Base-by-base conservation (phyloP, 495 filamentous ascomycete species). In the Apodospora peruviana region DNA sequence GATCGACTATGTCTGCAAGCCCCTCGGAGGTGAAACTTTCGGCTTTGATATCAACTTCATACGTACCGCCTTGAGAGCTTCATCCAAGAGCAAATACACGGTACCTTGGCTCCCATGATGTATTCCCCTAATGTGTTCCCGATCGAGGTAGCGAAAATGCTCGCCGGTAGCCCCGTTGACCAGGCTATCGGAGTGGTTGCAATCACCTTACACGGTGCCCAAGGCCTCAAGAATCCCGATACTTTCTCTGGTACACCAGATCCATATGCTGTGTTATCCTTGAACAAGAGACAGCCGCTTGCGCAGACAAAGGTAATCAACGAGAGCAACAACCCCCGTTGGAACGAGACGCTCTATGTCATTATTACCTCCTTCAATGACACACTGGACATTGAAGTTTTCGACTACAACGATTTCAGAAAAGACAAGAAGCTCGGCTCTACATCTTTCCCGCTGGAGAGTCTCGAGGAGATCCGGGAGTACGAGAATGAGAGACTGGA, bases 11-110 rank as follows among this genome's bases (percentile, higher is more conserved):
- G 90, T 89, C 43, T 94, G 93, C 75, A 99, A 99, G 67, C 93
- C 93, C 9, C 81, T 99, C 39, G 93, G 94, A 52, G 94, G 94
- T 51, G 94, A 97, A 35, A 87, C 77, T 8, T 86, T 99, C 48
- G 93, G 93, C 42, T 95, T 99, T 64, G 93, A 99, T 64, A 96
- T 99, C 72, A 95, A 95, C 68, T 96, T 97, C 71, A 91, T 99
- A 52, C 93, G 94, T 21, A 91, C n/a, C n/a, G 91, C 44, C 74
- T 99, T 19, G 88, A 95, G 66, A 77, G 61, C 51, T 97, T 97
- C 69, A 97, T 99, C 59, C 84, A 87, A 68, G 94, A 97, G 46
- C 88, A 93, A 67, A 91, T 99, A 48, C 94, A 99, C 68, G 81
- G 78, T 53, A 96, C 90, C 56, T 72, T 98, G 29, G 82, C 81